A percentile compares a stretch with the other conserved stretches of the same genome.
Evolutionary conservation across 805 yeast genomes (phyloP).

Genomic region (Candida verbasci): DNA sequence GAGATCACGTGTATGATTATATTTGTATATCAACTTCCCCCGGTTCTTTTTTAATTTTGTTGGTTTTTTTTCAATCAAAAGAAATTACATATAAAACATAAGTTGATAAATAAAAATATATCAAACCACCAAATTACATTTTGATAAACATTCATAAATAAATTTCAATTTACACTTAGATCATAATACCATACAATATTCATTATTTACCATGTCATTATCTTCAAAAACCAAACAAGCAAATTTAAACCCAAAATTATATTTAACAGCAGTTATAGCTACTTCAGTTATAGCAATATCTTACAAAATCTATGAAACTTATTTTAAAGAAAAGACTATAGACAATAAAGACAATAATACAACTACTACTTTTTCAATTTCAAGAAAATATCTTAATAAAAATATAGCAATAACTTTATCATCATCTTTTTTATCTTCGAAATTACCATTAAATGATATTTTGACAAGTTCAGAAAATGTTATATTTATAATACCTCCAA

Average conservation of each 20-base stretch:
- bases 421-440: constrained; percentile 33
- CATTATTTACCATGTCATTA: too few relatives aligned
- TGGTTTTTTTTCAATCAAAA: too few relatives aligned
- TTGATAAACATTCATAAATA: too few relatives aligned
- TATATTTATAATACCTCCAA: constrained; percentile 42
- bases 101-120: too few relatives aligned
- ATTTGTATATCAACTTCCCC: too few relatives aligned
- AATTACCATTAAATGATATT: constrained; percentile 36
- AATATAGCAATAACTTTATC: constrained; percentile 39
- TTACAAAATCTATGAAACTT: constrained; percentile 27
- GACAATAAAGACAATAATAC: neutral
- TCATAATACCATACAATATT: too few relatives aligned
- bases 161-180: too few relatives aligned
- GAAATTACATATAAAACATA: too few relatives aligned
- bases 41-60: too few relatives aligned
- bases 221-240: too few relatives aligned
- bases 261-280: constrained; percentile 32
- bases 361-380: constrained; percentile 4
- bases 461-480: constrained; percentile 32
- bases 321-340: constrained; percentile 4
- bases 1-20: too few relatives aligned
- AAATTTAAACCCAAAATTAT: constrained; percentile 19
- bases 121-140: too few relatives aligned
- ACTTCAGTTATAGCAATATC: constrained; percentile 30
- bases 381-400: constrained; percentile 22